A percentile compares a stretch with the other conserved stretches of the same genome.
phyloP scores from a whole-genome alignment of 176 grass and related monocot genomes.

The Avena insularis region DNA sequence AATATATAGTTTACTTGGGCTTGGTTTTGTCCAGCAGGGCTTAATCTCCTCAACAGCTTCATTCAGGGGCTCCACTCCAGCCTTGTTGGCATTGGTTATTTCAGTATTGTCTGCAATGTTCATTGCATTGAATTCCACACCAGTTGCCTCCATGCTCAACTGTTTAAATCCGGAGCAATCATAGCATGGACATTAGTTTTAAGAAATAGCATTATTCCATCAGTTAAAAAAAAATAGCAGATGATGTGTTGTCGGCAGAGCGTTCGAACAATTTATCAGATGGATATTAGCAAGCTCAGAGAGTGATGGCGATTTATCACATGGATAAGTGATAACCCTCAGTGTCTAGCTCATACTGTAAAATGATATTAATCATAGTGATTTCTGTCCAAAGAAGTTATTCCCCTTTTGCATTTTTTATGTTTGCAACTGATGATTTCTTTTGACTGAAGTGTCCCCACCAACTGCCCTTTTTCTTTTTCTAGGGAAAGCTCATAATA shows the following conservation, averaged over 20 bases:
- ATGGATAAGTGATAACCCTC: neutral
- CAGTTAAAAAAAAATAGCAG: neutral
- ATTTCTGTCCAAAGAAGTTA: slow-evolving; percentile 18
- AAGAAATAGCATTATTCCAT: no score
- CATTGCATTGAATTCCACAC: slow-evolving; percentile 39
- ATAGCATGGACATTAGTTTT: slow-evolving; percentile 8
- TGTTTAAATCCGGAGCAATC: slow-evolving; percentile 38
- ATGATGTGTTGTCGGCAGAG: neutral
- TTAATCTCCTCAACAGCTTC: slow-evolving; percentile 56
- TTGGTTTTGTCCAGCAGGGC: slow-evolving; percentile 80
- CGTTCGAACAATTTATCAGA: no score
- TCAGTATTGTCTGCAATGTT: slow-evolving; percentile 58
- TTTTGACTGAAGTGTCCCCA: slow-evolving; percentile 15
- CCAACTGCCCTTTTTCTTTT: slow-evolving; percentile 19
- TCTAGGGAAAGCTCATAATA: neutral
- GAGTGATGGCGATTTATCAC: neutral
- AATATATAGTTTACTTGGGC: slow-evolving; percentile 52
- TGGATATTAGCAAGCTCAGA: neutral
- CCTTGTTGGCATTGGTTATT: slow-evolving; percentile 12
- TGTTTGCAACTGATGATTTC: neutral
- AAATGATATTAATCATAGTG: neutral
- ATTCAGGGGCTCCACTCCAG: slow-evolving; percentile 42
- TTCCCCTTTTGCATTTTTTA: slow-evolving; percentile 4
- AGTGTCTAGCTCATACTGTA: slow-evolving; percentile 1
- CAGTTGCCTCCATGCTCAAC: slow-evolving; percentile 47